phyloP scores from a whole-genome alignment of 208 protist genomes.

The Wallacemonas sp. region DNA sequence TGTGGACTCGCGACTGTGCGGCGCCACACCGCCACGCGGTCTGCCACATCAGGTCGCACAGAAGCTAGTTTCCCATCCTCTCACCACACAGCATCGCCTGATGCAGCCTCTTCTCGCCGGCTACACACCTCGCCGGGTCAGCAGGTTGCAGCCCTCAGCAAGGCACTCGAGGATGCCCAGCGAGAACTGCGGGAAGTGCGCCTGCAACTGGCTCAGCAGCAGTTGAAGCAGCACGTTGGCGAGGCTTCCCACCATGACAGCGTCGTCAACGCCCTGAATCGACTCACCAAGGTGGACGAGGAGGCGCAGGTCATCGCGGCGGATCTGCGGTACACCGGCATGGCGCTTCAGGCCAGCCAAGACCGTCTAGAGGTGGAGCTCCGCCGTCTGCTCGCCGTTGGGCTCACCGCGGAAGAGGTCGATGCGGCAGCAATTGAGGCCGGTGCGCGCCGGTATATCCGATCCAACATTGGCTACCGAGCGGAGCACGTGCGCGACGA shows the following conservation, averaged over 20 bases:
- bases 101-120: neutral
- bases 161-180: slow-evolving; percentile 25
- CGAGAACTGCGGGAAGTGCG: slow-evolving; percentile 54
- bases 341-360: slow-evolving; percentile 63
- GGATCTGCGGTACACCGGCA: slow-evolving; percentile 66
- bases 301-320: slow-evolving; percentile 46
- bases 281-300: slow-evolving; percentile 42
- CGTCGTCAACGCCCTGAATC: slow-evolving; percentile 21
- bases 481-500: slow-evolving; percentile 45
- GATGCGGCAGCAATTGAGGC: slow-evolving; percentile 71
- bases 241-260: neutral
- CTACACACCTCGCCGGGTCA: neutral
- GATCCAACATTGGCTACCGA: slow-evolving; percentile 75
- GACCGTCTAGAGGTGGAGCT: slow-evolving; percentile 75
- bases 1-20: too few relatives aligned
- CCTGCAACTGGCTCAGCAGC: slow-evolving; percentile 43
- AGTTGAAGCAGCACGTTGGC: neutral
- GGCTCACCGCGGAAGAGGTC: slow-evolving; percentile 33
- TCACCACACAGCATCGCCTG: too few relatives aligned
- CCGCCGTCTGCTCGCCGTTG: slow-evolving; percentile 59
- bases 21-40: too few relatives aligned
- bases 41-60: too few relatives aligned
- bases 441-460: slow-evolving; percentile 65
- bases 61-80: too few relatives aligned
- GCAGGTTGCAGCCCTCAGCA: neutral